Conservation (phyloP, 306 rosid genomes). For the Cucurbita pepo region DNA sequence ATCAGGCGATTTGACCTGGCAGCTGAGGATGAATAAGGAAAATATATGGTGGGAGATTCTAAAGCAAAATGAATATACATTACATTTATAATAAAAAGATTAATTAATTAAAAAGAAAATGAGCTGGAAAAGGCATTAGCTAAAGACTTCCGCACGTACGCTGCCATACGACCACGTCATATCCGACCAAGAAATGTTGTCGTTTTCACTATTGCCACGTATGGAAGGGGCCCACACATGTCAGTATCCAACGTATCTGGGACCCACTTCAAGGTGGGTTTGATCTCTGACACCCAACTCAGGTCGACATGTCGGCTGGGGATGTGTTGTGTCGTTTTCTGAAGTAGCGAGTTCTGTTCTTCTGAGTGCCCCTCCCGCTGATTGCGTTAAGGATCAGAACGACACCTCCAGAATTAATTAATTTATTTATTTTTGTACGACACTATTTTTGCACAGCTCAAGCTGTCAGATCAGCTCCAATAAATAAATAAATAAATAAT, state of each 20-base stretch:
- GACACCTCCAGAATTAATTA: background rate
- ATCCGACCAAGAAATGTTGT: background rate
- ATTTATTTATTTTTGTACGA: background rate
- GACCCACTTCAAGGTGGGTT: background rate
- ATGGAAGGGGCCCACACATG: background rate
- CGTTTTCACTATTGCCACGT: background rate
- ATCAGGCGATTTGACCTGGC: background rate
- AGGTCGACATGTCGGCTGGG: background rate
- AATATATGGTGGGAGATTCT: conserved; percentile 1
- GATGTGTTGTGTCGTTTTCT: background rate
- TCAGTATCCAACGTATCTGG: background rate
- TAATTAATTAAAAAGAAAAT: background rate
- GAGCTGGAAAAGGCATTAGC: background rate
- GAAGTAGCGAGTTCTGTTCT: background rate
- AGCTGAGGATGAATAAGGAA: background rate
- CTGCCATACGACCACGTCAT: background rate
- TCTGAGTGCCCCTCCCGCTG: background rate
- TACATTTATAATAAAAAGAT: background rate
- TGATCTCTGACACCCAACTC: background rate
- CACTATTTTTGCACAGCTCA: background rate
- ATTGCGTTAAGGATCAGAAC: background rate
- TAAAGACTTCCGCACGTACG: conserved; percentile 1
- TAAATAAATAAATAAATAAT: background rate
- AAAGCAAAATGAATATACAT: background rate
- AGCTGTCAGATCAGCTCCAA: background rate